Evolutionary conservation across 1,139 yeast species (phyloP), one percentile per base, ranked within the genome.

Genomic region (Yamadazyma kanchanaburiensis): DNA sequence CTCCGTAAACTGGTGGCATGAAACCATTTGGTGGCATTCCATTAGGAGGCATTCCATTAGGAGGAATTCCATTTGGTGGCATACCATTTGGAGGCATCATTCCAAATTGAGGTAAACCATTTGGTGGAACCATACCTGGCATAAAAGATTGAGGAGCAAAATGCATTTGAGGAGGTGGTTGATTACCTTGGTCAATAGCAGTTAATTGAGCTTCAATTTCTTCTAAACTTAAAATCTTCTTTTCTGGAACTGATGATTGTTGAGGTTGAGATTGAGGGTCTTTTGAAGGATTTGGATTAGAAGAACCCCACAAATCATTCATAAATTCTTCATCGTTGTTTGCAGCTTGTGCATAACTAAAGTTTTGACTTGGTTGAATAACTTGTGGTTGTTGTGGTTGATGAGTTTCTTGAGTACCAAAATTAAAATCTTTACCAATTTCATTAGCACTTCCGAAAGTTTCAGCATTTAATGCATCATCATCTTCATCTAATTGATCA

Each of bases 401-500:
- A 14, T 42, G 34, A 22, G 27, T 15, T 13, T 27, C 31, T 3
- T 31, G 3, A 12, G 31, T 19, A 9, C 85, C 85, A 55, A 88
- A 87, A 54, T 80, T 79, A 52, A 85, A 87, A 49, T 86, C 91
- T 37, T 77, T 74, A 29, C 87, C 82, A 27, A 81, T 58, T 6
- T 67, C 60, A 19, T 56, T 70, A 6, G 70, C 67, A 27, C 63
- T 70, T 26, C 96, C 96, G 61, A 89, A 89, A 1, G 97, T 89
- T 50, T 86, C 95, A 39, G 80, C 84, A 52, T 89, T 89, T 48
- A 86, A 67, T 31, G 80, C 88, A 53, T 88, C 96, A 36, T 81
- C 88, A 21, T 75, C 80, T 41, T 83, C 94, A 26, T 70, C 72
- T 28, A 75, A 70, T 37, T 70, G 70, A 18, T 75, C 85, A 3